Evolutionary conservation across 805 yeast genomes (phyloP).

Genomic region (Pichia nanzhaoensis): DNA sequence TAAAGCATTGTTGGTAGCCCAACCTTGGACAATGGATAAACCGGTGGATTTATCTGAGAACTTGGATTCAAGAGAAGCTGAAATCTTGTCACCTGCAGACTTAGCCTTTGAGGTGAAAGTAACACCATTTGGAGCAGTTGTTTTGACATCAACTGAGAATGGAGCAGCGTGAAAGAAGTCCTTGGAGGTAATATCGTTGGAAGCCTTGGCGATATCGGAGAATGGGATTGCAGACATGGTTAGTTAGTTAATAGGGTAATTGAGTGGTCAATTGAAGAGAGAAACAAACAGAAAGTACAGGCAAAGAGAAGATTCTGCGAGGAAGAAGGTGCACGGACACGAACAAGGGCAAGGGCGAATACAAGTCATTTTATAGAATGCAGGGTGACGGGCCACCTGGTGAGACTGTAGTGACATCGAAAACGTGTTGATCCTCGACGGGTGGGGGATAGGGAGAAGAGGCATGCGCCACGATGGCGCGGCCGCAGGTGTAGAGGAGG

Average conservation of each 20-base stretch:
- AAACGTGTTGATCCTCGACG: too few relatives aligned
- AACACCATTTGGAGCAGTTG: constrained; percentile 95
- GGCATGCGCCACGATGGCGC: too few relatives aligned
- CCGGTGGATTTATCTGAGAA: constrained; percentile 90
- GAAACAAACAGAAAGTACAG: too few relatives aligned
- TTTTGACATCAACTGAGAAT: constrained; percentile 81
- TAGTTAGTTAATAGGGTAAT: background rate
- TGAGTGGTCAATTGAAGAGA: background rate
- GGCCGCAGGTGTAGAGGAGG: too few relatives aligned
- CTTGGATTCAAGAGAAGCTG: constrained; percentile 87
- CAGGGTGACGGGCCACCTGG: too few relatives aligned
- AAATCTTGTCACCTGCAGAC: constrained; percentile 62
- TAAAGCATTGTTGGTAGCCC: constrained; percentile 90
- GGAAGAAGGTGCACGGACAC: background rate
- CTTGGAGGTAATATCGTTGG: constrained; percentile 82
- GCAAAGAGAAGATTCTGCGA: too few relatives aligned
- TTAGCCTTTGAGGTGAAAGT: constrained; percentile 92
- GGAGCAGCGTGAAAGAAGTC: constrained; percentile 92
- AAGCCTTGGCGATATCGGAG: constrained; percentile 87
- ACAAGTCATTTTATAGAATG: background rate
- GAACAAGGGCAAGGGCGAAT: background rate
- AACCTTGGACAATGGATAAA: constrained; percentile 91
- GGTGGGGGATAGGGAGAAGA: too few relatives aligned
- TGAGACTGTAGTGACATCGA: too few relatives aligned
- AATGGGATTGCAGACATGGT: constrained; percentile 81